Conservation (phyloP, 176 grass and related monocot genomes). For the Musa beccarii region DNA sequence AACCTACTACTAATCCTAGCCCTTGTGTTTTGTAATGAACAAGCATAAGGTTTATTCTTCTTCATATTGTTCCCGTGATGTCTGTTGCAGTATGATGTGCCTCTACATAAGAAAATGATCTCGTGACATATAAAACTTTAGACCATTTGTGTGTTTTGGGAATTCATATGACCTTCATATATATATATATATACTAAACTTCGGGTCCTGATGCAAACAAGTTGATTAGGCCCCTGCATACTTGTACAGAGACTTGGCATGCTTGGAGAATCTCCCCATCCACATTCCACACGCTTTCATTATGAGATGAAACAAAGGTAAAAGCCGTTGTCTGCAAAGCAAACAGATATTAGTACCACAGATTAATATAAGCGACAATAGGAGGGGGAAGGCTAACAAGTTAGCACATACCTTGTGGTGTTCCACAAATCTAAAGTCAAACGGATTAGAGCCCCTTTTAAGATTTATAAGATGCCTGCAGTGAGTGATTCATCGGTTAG, state of each 20-base stretch:
- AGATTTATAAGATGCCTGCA: conserved; percentile 87
- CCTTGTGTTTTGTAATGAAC: too few species aligned
- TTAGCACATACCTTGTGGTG: conserved; percentile 64
- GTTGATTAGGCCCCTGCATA: conserved; percentile 43
- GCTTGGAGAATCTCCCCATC: conserved; percentile 58
- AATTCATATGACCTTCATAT: background rate
- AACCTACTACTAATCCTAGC: too few species aligned
- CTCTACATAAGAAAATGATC: background rate
- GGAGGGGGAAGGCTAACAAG: background rate
- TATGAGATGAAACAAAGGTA: conserved; percentile 61
- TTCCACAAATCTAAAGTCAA: conserved; percentile 78
- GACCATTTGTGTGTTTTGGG: background rate
- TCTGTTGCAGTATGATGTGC: too few species aligned
- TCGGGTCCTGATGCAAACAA: conserved; percentile 53
- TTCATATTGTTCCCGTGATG: too few species aligned
- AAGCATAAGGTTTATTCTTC: too few species aligned
- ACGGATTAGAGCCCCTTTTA: conserved; percentile 66
- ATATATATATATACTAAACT: conserved; percentile 42
- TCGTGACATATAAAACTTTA: background rate
- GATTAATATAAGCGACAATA: background rate
- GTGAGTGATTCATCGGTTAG: background rate
- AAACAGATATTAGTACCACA: background rate
- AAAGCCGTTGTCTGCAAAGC: conserved; percentile 61
- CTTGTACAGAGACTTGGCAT: conserved; percentile 35
- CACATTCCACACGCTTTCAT: conserved; percentile 67